These are phyloP conservation scores for Linnemannia hyalina DNA, from an alignment of 192 early-diverging fungal species.

Conservation along the genomic window DNA sequence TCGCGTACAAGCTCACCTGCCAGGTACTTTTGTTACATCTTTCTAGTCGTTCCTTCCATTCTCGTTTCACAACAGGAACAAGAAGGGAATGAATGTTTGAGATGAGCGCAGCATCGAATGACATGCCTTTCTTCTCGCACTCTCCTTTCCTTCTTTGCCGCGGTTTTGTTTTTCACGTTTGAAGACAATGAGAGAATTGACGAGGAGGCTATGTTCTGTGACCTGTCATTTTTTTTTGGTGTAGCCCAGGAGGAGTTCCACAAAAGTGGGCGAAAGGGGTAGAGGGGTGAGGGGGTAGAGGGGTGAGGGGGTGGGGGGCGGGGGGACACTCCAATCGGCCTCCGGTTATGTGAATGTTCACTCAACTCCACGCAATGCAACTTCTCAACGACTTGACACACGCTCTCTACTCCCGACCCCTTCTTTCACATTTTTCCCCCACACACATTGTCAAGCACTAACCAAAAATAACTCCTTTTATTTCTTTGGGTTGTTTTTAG, in stretches of 20 bases:
- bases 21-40: slow-evolving; percentile 27
- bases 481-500: not conserved
- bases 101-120: not conserved
- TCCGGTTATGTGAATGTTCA: too few species aligned
- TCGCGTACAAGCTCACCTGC: slow-evolving; percentile 44
- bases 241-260: not conserved
- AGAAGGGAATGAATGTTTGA: not conserved
- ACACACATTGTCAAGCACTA: not conserved
- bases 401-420: not conserved
- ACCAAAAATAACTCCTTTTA: not conserved
- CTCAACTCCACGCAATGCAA: too few species aligned
- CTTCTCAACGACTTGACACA: too few species aligned
- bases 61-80: not conserved
- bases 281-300: not conserved
- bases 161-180: not conserved
- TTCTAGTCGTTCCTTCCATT: not conserved
- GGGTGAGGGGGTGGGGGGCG: too few species aligned
- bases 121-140: not conserved
- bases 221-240: slow-evolving; percentile 1
- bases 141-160: not conserved
- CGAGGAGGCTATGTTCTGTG: not conserved
- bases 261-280: not conserved
- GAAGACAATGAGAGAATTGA: not conserved
- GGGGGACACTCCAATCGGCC: not conserved
- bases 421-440: not conserved